Conservation (phyloP, 768 basidiomycete genomes). For the Dioszegia aurantiaca region DNA sequence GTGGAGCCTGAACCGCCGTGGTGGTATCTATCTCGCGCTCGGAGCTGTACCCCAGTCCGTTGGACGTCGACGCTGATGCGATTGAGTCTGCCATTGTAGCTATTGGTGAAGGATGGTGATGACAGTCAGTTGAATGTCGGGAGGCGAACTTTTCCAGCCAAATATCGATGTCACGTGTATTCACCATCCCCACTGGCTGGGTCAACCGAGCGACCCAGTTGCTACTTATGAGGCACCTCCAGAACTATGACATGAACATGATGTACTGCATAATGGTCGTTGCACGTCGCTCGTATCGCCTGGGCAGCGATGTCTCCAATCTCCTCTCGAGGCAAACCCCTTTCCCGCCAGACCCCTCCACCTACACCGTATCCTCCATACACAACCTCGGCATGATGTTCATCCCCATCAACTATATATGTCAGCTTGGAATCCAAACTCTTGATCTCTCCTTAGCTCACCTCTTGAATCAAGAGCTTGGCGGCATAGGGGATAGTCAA, state of each 20-base stretch:
- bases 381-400: conserved; percentile 87
- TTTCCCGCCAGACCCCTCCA: neutral
- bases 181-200: too few relatives aligned
- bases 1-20: neutral
- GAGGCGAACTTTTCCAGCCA: too few relatives aligned
- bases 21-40: neutral
- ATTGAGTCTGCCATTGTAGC: conserved; percentile 3
- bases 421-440: conserved; percentile 16
- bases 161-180: too few relatives aligned
- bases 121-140: neutral
- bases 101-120: neutral
- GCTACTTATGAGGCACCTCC: too few relatives aligned
- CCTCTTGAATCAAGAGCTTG: conserved; percentile 59
- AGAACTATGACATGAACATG: neutral
- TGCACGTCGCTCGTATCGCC: neutral
- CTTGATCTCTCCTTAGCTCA: conserved; percentile 24
- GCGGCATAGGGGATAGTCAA: conserved; percentile 95
- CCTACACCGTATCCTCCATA: conserved; percentile 65
- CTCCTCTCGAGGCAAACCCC: neutral
- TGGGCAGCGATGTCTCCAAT: neutral
- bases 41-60: conserved; percentile 11
- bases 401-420: conserved; percentile 84
- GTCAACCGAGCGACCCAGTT: too few relatives aligned
- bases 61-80: conserved; percentile 1
- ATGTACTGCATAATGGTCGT: conserved; percentile 6